Evolutionary conservation across 441 rosid genomes (phyloP), one percentile per base, ranked within the genome.

Genomic region (Syzygium syzygioides): DNA sequence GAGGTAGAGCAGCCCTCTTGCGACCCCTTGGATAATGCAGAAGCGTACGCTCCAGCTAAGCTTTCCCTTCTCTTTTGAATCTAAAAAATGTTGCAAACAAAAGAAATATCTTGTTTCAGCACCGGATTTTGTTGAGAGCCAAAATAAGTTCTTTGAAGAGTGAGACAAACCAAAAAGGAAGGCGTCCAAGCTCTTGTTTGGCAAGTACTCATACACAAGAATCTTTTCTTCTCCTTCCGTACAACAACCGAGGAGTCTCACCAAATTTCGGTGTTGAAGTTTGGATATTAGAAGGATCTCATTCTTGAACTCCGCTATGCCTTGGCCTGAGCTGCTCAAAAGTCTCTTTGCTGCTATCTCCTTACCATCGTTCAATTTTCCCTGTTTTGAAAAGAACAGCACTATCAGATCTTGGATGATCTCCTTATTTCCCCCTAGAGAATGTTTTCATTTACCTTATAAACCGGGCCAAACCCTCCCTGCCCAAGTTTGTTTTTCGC

Each of bases 321-420:
- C 89, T 52, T 88, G 89, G 56, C 86, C 52, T 7, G 89, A 88
- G 79, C 79, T 83, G 3, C 89, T 88, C 4, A 86, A 83, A 9
- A 88, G 89, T 59, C 89, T 88, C 52, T 88, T 88, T 76, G 84
- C 89, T 28, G 89, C 89, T 45, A 88, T 76, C 14, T 80, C 89
- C 45, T 52, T 83, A 20, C 89, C 89, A 50, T 88, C 86, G 6
- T 28, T 85, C 14, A 88, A 6, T 28, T 60, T 88, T 52, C 89
- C 89, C 87, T 60, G 13, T 60, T 60, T 60, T 30, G 15, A 56
- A 55, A 79, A 2, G 68, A 54, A 59, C 6, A 18, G 11, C 55
- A 26, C 50, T 45, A 23, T 53, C 34, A 79, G 20, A 37, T 28
- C 41, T 55, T 55, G 86, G 32, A 54, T 1, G 37, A 50, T 14